phyloP scores from a whole-genome alignment of 495 filamentous ascomycete genomes.

The Parachaetomium inaequale region DNA sequence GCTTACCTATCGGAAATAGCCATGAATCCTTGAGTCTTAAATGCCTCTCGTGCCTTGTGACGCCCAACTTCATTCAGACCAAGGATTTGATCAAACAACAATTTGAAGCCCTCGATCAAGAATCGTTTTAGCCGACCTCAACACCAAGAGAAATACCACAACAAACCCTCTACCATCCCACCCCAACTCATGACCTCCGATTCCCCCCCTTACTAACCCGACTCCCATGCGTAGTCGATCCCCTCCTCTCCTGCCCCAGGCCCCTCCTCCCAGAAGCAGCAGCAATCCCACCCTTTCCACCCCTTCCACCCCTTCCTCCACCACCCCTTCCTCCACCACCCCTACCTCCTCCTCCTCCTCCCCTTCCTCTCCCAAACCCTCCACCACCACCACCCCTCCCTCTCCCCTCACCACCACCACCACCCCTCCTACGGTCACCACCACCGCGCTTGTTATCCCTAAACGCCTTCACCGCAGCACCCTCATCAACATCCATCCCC shows the following conservation, averaged over 20 bases:
- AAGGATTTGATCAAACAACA: not conserved
- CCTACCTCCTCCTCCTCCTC: conserved; percentile 5
- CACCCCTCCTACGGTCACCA: not conserved
- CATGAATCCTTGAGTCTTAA: too few relatives aligned
- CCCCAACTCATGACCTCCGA: conserved; percentile 11
- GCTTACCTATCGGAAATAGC: too few relatives aligned
- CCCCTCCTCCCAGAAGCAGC: conserved; percentile 46
- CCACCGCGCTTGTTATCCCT: conserved; percentile 32
- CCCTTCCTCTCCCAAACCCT: conserved; percentile 17
- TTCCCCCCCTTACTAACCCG: conserved; percentile 40
- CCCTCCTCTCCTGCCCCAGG: conserved; percentile 46
- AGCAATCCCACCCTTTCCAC: conserved; percentile 44
- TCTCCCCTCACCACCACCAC: not conserved
- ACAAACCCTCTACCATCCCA: not conserved
- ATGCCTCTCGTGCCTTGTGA: too few relatives aligned
- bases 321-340: conserved; percentile 12
- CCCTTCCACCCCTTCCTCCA: conserved; percentile 24
- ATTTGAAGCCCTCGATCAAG: not conserved
- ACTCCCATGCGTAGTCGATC: conserved; percentile 29
- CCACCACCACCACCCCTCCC: conserved; percentile 11
- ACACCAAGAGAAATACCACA: conserved; percentile 6
- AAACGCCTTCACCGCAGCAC: conserved; percentile 43
- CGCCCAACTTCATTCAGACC: not conserved
- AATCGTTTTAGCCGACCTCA: conserved; percentile 15
- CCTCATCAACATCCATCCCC: conserved; percentile 46